phyloP scores from a whole-genome alignment of 768 basidiomycete genomes.

The Pleurotus salmoneostramineus region DNA sequence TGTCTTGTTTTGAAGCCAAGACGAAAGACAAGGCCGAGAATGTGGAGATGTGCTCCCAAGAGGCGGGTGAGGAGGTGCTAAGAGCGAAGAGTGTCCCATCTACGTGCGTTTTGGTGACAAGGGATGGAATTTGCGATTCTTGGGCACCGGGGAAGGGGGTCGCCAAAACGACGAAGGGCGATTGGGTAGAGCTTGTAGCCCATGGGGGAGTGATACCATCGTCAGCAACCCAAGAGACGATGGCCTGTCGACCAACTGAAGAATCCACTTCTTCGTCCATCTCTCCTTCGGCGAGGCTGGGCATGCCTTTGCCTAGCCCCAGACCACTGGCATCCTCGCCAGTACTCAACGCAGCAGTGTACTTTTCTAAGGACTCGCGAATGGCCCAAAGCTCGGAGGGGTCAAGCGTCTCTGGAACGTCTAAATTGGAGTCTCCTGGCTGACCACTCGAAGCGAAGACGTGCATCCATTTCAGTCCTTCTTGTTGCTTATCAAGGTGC shows the following conservation, averaged over 20 bases:
- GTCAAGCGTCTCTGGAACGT: slow-evolving; percentile 87
- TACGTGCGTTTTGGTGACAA: slow-evolving; percentile 69
- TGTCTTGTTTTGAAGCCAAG: slow-evolving; percentile 87
- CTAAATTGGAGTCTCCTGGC: slow-evolving; percentile 40
- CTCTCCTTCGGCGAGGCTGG: slow-evolving; percentile 84
- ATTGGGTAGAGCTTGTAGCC: slow-evolving; percentile 18
- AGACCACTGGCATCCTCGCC: slow-evolving; percentile 60
- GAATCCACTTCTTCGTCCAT: slow-evolving; percentile 88
- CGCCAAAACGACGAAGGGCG: slow-evolving; percentile 57
- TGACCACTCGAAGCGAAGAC: slow-evolving; percentile 58
- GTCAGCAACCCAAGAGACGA: slow-evolving; percentile 62
- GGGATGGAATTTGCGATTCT: slow-evolving; percentile 24
- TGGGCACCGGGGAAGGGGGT: slow-evolving; percentile 59
- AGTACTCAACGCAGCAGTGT: slow-evolving; percentile 59
- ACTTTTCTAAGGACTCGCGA: slow-evolving; percentile 82
- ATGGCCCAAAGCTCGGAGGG: slow-evolving; percentile 78
- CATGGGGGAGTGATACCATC: slow-evolving; percentile 45
- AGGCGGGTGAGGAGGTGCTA: slow-evolving; percentile 25
- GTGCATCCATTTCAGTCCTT: slow-evolving; percentile 82
- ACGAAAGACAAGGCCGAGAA: slow-evolving; percentile 92
- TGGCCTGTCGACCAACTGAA: slow-evolving; percentile 60
- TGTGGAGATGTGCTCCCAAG: slow-evolving; percentile 78
- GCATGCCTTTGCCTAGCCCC: slow-evolving; percentile 65
- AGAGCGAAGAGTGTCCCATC: slow-evolving; percentile 68
- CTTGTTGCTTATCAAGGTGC: slow-evolving; percentile 83